Base-by-base conservation (phyloP, 495 filamentous ascomycete species). In the Talaromyces liani region DNA sequence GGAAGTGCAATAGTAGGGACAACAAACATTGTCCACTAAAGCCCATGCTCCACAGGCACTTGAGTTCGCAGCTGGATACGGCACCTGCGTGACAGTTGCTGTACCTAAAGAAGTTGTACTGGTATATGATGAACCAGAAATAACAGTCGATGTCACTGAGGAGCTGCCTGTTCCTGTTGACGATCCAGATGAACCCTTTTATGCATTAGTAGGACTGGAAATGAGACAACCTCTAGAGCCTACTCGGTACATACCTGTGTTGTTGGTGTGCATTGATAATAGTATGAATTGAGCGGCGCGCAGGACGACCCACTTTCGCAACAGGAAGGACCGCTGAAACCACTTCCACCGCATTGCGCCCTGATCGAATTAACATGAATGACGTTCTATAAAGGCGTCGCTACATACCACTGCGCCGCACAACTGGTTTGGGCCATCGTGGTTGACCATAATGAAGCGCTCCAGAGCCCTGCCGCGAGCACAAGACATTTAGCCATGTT, bases 1-100 rank as follows among this genome's bases (percentile, higher is more conserved):
- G n/a, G 58, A 60, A 2, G 58, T 60, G 58, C 58, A 60, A 41
- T 60, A 60, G 22, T 60, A 60, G 20, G 58, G 58, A 20, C 36
- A 60, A n/a, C 58, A 60, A n/a, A 60, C 58, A 45, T 60, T 60
- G 9, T 60, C 58, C 8, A 60, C 58, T 16, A 45, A 16, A 8
- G 33, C 31, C 36, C 33, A 60, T 2, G n/a, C 29, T 60, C 58
- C 58, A 24, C 58, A 60, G 0, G 14, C 36, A 45, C 58, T 60
- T 14, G 58, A 22, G 29, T 60, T 60, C 3, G 33, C 34, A 20
- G 58, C 24, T 8, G 58, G 58, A 39, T 60, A 60, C 7, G 58
- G 58, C 10, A 58, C 55, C 8, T 58, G 55, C 3, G 55, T 58
- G 27, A 27, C 55, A 16, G 55, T 58, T 29, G 49, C 6, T 24